Base-by-base conservation (phyloP, 2,329 filamentous ascomycete species). In the Cucurbitaria berberidis region DNA sequence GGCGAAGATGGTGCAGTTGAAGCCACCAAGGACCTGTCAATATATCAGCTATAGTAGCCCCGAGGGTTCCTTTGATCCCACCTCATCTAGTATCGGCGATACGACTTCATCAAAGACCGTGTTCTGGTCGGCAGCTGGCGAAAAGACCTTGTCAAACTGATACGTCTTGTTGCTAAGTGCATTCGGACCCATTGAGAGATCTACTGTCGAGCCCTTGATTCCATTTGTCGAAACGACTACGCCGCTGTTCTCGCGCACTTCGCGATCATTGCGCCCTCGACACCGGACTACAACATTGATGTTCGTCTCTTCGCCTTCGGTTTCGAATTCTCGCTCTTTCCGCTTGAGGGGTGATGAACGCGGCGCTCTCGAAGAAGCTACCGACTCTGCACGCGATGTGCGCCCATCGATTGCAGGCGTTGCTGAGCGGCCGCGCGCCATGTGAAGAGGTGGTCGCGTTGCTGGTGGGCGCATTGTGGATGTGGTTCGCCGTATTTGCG, bases 1-100 rank as follows among this genome's bases (percentile, higher is more conserved):
- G 29, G 95, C 95, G 68, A 99, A 99, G 55, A 99, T 96, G 5
- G 95, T 99, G 78, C 95, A 99, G 75, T 99, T 99, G 78, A 91
- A 98, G 46, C 95, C 95, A 21, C 87, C 84, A 36, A 99, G 84
- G 82, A 98, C 96, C 91, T 96, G 63, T 0, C 8, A 10, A 4
- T 5, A 6, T 21, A 19, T 67, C 38, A 71, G 50, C 22, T 10
- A 35, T 19, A 5, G 41, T n/a, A 13, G 3, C 11, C 13, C n/a
- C 8, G 15, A 6, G 11, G 11, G 8, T 11, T 36, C 19, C 19
- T 16, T 8, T 26, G 18, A 15, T 52, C 57, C 45, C 75, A 96
- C 92, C 84, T 99, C 93, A 64, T 96, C 91, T 29, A 99, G 72
- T 51, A 99, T 93, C 0, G 96, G 96, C 60, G 88, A 87, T 15